Evolutionary conservation across 2,329 filamentous ascomycete genomes (phyloP).

Genomic region (Fonsecaea nubica): DNA sequence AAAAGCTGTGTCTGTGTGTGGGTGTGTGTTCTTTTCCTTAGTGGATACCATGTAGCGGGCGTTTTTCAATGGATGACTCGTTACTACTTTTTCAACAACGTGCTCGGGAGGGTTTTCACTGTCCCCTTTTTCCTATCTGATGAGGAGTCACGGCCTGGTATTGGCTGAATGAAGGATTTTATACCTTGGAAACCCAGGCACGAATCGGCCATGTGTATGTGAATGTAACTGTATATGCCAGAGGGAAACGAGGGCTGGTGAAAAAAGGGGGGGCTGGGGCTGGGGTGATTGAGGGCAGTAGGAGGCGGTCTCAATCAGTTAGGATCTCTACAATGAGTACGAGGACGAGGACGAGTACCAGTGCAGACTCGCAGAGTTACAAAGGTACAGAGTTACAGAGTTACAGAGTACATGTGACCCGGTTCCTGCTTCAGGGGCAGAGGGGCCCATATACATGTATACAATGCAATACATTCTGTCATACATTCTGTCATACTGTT

Average conservation of each 20-base stretch:
- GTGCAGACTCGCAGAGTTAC: no score
- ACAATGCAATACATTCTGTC: no score
- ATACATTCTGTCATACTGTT: no score
- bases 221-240: neutral
- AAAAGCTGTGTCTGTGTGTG: neutral
- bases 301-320: neutral
- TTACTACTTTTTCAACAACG: neutral
- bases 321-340: neutral
- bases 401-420: no score
- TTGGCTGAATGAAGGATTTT: conserved; percentile 1
- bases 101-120: neutral
- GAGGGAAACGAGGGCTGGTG: neutral
- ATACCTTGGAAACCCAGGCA: conserved; percentile 3
- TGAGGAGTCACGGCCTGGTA: conserved; percentile 22
- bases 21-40: conserved; percentile 6
- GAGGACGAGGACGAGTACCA: no score
- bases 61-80: conserved; percentile 16
- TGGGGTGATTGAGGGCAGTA: no score
- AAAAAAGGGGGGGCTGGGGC: neutral
- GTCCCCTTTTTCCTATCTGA: conserved; percentile 7
- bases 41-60: conserved; percentile 16
- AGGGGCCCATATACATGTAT: no score
- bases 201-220: neutral
- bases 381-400: no score
- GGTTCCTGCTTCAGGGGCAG: no score